phyloP scores from a whole-genome alignment of 192 early-diverging fungal genomes.

The Podila minutissima region DNA sequence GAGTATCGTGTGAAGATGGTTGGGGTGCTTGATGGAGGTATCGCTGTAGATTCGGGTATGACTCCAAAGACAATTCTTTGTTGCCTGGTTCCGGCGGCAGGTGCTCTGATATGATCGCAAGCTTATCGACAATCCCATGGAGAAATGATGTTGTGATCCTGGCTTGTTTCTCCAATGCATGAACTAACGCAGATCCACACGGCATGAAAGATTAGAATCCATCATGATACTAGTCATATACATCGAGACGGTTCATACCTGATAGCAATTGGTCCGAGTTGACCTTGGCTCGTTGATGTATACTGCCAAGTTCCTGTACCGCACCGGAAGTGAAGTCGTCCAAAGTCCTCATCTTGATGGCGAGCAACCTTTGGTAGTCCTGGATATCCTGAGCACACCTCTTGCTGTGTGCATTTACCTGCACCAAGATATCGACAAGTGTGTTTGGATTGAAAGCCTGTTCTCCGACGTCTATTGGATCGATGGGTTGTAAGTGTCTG shows the following conservation, averaged over 20 bases:
- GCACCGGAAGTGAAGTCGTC: conserved; percentile 20
- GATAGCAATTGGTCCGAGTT: conserved; percentile 30
- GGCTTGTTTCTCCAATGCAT: conserved; percentile 32
- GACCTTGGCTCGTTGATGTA: conserved; percentile 28
- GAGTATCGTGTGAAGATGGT: background rate
- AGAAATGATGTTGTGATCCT: conserved; percentile 14
- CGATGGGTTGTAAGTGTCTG: background rate
- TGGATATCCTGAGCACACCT: conserved; percentile 38
- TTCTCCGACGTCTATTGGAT: conserved; percentile 8
- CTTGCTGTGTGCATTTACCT: conserved; percentile 34
- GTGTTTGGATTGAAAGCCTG: conserved; percentile 27
- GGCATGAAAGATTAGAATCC: background rate
- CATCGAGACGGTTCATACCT: conserved; percentile 1
- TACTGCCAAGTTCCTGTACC: conserved; percentile 13
- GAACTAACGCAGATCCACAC: background rate
- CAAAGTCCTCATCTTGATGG: conserved; percentile 18
- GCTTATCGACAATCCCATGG: conserved; percentile 25
- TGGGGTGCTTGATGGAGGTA: conserved; percentile 11
- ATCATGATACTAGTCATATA: background rate
- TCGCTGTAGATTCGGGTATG: conserved; percentile 17
- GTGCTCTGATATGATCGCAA: conserved; percentile 1
- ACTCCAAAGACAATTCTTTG: background rate
- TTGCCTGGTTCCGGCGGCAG: conserved; percentile 2
- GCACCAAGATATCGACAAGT: conserved; percentile 28
- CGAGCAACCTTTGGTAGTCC: conserved; percentile 23